Conservation (phyloP, 2,329 filamentous ascomycete species). For the Hypoxylon sp. region DNA sequence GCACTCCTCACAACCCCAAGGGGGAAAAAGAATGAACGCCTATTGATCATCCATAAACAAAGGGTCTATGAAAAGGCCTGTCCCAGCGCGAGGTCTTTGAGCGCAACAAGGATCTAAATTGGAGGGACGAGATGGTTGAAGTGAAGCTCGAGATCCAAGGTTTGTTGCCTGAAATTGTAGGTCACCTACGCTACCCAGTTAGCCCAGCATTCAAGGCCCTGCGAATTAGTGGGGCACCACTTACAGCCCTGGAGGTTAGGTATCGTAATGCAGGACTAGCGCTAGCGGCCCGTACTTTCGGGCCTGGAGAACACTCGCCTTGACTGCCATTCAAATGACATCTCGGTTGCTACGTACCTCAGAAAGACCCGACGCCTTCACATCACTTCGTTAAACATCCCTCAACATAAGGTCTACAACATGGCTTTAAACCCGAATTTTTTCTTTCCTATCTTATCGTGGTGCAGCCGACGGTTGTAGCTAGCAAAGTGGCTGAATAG, state of each 20-base stretch:
- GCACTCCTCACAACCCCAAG: neutral
- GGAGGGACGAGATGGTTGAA: neutral
- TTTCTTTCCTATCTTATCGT: too few species aligned
- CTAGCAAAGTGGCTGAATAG: too few species aligned
- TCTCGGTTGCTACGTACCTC: neutral
- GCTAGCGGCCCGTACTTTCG: neutral
- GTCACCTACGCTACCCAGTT: too few species aligned
- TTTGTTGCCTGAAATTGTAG: neutral
- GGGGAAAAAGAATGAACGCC: neutral
- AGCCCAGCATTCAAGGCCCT: too few species aligned
- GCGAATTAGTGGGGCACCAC: neutral
- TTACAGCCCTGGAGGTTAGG: too few species aligned
- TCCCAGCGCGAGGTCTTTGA: neutral
- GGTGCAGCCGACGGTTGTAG: too few species aligned
- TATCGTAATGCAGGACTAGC: neutral
- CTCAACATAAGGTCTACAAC: too few species aligned
- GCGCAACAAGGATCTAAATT: neutral
- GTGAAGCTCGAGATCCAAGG: neutral
- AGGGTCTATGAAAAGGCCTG: neutral
- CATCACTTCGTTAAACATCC: too few species aligned
- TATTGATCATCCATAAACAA: neutral
- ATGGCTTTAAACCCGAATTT: too few species aligned
- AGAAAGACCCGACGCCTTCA: too few species aligned
- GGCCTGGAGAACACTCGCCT: neutral
- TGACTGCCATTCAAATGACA: too few species aligned